phyloP scores from a whole-genome alignment of 2,329 filamentous ascomycete species.

The Myriosclerotinia curreyana region DNA sequence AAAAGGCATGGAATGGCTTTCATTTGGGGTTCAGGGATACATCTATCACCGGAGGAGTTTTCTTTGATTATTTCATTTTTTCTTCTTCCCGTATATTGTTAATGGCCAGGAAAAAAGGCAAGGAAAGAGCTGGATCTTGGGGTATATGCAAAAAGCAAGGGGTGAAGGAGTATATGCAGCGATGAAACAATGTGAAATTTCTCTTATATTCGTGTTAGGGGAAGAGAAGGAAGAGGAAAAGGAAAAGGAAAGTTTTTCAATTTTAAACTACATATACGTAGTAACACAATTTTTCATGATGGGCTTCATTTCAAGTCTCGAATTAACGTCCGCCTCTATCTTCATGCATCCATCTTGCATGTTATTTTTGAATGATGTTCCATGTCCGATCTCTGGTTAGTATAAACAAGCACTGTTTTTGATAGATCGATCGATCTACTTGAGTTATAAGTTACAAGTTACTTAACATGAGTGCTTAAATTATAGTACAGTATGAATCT shows the following conservation, averaged over 20 bases:
- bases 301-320: neutral
- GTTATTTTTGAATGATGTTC: neutral
- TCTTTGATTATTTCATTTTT: neutral
- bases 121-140: constrained; percentile 12
- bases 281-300: neutral
- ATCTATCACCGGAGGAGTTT: neutral
- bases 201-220: neutral
- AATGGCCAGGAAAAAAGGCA: neutral
- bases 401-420: too few species aligned
- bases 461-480: neutral
- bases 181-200: neutral
- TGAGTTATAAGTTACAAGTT: neutral
- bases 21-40: neutral
- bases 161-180: constrained; percentile 6
- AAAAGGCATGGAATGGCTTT: constrained; percentile 4
- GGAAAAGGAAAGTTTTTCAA: neutral
- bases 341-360: neutral
- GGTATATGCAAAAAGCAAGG: constrained; percentile 8
- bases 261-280: neutral
- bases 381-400: too few species aligned
- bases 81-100: neutral
- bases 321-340: neutral
- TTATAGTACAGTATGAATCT: neutral
- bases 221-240: too few species aligned
- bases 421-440: too few species aligned